phyloP scores from a whole-genome alignment of 768 basidiomycete species.

The Coprinopsis strossmayeri region DNA sequence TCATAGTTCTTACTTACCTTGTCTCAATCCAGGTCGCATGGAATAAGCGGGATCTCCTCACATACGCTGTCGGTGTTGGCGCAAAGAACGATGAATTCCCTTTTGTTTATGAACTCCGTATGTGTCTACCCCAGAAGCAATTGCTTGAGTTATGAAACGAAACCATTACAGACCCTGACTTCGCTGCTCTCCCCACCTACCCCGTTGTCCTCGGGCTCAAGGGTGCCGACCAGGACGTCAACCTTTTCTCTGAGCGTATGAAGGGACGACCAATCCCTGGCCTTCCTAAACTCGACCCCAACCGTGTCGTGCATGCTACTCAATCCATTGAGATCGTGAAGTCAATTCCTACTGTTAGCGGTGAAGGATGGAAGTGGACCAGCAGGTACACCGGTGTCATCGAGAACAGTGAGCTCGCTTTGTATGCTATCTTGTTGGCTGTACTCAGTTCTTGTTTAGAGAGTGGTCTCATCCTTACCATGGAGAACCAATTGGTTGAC shows the following conservation, averaged over 20 bases:
- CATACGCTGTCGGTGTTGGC: conserved; percentile 77
- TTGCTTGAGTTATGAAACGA: no score
- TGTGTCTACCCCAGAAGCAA: no score
- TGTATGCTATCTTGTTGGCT: neutral
- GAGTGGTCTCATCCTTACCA: conserved; percentile 66
- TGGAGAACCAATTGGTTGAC: conserved; percentile 58
- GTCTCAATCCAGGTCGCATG: conserved; percentile 81
- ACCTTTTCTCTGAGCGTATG: conserved; percentile 54
- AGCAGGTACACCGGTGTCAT: conserved; percentile 59
- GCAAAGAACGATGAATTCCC: conserved; percentile 68
- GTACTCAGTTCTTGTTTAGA: conserved; percentile 32
- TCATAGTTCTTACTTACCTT: no score
- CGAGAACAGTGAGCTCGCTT: conserved; percentile 66
- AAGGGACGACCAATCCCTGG: conserved; percentile 47
- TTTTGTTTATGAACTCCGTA: conserved; percentile 65
- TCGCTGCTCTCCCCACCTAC: conserved; percentile 78
- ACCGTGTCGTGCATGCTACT: conserved; percentile 68
- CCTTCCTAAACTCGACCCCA: conserved; percentile 64
- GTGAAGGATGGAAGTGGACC: conserved; percentile 73
- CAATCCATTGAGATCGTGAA: conserved; percentile 78
- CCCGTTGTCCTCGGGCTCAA: conserved; percentile 76
- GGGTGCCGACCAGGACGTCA: conserved; percentile 61
- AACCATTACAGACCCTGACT: conserved; percentile 30
- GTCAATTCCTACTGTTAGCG: conserved; percentile 69
- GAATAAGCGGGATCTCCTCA: conserved; percentile 79